Percentiles rank a stretch among this genome's conserved stretches.
Conservation (phyloP, 75 land plant species). For the Pinus tabuliformis region DNA sequence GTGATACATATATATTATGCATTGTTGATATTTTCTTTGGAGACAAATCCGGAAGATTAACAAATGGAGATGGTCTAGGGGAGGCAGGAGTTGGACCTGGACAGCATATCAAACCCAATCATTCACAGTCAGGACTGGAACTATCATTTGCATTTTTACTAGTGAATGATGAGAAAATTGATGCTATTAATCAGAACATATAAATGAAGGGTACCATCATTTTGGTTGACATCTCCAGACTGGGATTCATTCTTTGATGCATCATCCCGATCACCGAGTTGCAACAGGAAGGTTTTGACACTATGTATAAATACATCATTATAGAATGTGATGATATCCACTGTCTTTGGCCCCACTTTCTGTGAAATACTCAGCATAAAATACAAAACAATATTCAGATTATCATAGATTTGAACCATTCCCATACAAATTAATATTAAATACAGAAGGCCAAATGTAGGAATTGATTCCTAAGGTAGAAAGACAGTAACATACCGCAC, state of each 20-base stretch:
- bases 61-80: constrained; percentile 63
- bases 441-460: too few relatives aligned
- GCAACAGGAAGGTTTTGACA: constrained; percentile 68
- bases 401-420: too few relatives aligned
- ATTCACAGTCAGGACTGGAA: too few relatives aligned
- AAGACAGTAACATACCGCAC: constrained; percentile 38
- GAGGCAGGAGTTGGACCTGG: constrained; percentile 72
- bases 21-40: constrained; percentile 89
- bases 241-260: constrained; percentile 16
- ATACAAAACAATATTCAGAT: background rate
- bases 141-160: too few relatives aligned
- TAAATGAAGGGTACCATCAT: constrained; percentile 33
- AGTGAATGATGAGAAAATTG: too few relatives aligned
- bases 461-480: background rate
- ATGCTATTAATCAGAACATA: too few relatives aligned
- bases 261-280: constrained; percentile 46
- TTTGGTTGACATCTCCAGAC: constrained; percentile 30
- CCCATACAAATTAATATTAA: too few relatives aligned
- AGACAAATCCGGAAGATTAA: constrained; percentile 89
- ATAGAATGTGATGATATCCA: constrained; percentile 90
- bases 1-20: constrained; percentile 92
- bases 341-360: constrained; percentile 68
- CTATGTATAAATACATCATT: constrained; percentile 80
- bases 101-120: background rate
- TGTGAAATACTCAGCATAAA: constrained; percentile 16